Conservation (phyloP, 768 basidiomycete genomes). For the Cubamyces lactineus region DNA sequence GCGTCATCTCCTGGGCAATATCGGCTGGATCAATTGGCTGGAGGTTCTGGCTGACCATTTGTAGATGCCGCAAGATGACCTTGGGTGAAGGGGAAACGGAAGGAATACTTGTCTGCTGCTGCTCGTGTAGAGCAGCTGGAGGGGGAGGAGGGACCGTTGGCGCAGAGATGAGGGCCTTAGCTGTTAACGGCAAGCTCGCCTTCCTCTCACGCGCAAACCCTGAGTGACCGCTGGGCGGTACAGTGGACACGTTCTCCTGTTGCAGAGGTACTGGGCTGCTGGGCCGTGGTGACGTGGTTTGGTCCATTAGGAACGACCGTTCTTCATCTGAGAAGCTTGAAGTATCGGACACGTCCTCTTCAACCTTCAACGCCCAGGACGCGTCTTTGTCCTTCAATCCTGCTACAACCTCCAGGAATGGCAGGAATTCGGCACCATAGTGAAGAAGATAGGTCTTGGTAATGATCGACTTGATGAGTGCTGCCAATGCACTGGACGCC, state of each 20-base stretch:
- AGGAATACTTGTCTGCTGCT: conserved; percentile 32
- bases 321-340: conserved; percentile 61
- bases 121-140: conserved; percentile 29
- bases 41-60: conserved; percentile 60
- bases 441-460: conserved; percentile 82
- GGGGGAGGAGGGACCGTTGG: not conserved
- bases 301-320: conserved; percentile 34
- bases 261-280: conserved; percentile 14
- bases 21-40: conserved; percentile 59
- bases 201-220: conserved; percentile 59
- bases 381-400: conserved; percentile 67
- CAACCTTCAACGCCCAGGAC: conserved; percentile 73
- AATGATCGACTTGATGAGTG: conserved; percentile 77
- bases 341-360: conserved; percentile 68
- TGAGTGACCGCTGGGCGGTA: conserved; percentile 1
- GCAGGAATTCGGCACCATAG: conserved; percentile 82
- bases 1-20: conserved; percentile 87
- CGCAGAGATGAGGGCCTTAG: conserved; percentile 45
- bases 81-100: conserved; percentile 49
- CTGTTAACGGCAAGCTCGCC: conserved; percentile 62
- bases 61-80: conserved; percentile 65
- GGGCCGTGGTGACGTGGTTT: conserved; percentile 26
- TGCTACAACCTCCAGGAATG: conserved; percentile 73
- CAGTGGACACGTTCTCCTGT: not conserved
- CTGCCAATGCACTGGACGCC: conserved; percentile 70